Evolutionary conservation across 495 filamentous ascomycete species (phyloP), one percentile per base, ranked within the genome.

Genomic region (Tuber melanosporum): DNA sequence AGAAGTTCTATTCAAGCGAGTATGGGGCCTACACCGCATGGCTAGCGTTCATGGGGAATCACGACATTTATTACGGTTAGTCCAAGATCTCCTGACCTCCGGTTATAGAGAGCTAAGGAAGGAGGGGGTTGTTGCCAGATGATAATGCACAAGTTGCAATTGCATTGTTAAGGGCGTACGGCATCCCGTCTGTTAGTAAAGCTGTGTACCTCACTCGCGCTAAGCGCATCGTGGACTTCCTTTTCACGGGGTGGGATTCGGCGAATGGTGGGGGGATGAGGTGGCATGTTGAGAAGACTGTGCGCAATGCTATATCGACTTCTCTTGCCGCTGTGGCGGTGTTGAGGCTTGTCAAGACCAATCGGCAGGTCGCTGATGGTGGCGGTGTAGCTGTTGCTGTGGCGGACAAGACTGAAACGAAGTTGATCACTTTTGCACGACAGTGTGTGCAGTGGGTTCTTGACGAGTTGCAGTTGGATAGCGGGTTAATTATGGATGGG

Each of bases 131-230:
- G 52, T 79, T 43, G 14, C 42, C 45, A 80, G 81, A 83, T 42
- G 81, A 83, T 72, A 82, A 83, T 57, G 81, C 81, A 14, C 81
- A 83, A 46, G 75, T 83, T 20, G 81, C 79, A 7, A 80, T 83
- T 49, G 75, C 78, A 15, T 73, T 83, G 3, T 75, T 83, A 15
- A 71, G 75, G n/a, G 81, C 81, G 32, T 80, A 82, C 43, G 69
- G 71, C 19, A 75, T 82, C 52, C 52, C 77, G 10, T 47, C 77
- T 6, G 36, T 66, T 3, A 69, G 74, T 41, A 79, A 77, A 15
- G 20, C 41, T 32, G 46, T n/a, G 46, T 82, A 82, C 32, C 80
- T 82, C 42, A 46, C 74, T 5, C 77, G 52, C 10, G 80, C 80
- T 6, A 49, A 74, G 70, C 47, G 41, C 0, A 75, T 82, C 17